Evolutionary conservation across 345 rosid genomes (phyloP).

Genomic region (Cardamine chenopodiifolia): DNA sequence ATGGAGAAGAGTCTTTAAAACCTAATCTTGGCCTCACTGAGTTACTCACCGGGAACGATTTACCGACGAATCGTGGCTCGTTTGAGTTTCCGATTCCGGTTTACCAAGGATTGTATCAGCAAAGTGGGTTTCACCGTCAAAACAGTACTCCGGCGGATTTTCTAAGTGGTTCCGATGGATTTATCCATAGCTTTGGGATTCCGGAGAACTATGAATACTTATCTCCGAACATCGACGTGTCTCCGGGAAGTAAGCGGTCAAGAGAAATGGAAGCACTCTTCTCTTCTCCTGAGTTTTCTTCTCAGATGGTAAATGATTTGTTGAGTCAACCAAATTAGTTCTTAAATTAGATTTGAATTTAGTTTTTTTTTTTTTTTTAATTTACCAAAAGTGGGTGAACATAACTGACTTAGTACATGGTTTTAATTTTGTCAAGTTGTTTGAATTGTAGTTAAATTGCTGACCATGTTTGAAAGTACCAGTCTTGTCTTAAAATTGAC

Average conservation of each 20-base stretch:
- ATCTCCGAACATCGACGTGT: constrained; percentile 47
- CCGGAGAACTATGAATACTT: constrained; percentile 49
- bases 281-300: constrained; percentile 38
- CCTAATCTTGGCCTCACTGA: constrained; percentile 54
- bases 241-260: constrained; percentile 50
- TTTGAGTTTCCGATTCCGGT: constrained; percentile 40
- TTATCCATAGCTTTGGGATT: constrained; percentile 48
- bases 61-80: constrained; percentile 36
- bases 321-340: constrained; percentile 10
- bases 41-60: constrained; percentile 45
- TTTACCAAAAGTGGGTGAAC: neutral
- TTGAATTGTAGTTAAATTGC: constrained; percentile 15
- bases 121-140: constrained; percentile 59
- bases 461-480: constrained; percentile 15
- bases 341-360: neutral
- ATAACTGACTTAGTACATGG: neutral
- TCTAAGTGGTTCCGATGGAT: constrained; percentile 51
- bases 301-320: constrained; percentile 47
- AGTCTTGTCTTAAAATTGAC: constrained; percentile 34
- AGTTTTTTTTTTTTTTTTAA: neutral
- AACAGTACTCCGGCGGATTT: constrained; percentile 76
- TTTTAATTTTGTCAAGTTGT: constrained; percentile 18
- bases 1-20: constrained; percentile 70
- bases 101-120: constrained; percentile 46
- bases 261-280: constrained; percentile 52